Base-by-base conservation (phyloP, 371 early-diverging fungal species). In the Apophysomyces trapeziformis region DNA sequence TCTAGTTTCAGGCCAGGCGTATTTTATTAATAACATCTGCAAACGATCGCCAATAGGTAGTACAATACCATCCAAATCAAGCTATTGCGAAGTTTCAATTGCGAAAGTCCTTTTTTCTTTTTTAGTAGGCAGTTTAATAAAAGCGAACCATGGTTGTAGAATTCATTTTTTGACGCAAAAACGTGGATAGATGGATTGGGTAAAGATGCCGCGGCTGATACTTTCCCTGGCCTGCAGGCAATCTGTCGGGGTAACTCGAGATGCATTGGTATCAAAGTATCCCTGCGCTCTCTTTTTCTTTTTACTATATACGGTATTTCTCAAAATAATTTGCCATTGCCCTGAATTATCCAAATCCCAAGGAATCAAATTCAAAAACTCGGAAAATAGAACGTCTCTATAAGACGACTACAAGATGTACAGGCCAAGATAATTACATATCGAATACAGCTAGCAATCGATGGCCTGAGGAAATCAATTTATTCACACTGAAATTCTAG, bases 171-270 rank as follows among this genome's bases (percentile, higher is more conserved):
- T 50, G 21, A 11, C 11, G 11, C 54, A 18, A 50, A 50, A 50
- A 50, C 54, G 54, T 50, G 54, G 54, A 50, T 18, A 26, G 21
- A 50, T 50, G 54, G 21, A 50, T 50, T 50, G 32, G 32, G 54
- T 18, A 50, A 50, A 2, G 9, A 9, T 50, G 21, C 54, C 54
- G 54, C 54, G 54, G 54, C 7, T 21, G 11, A 26, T 11, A n/a
- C n/a, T 21, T 21, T 21, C 54, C 54, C 54, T 50, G 54, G 21
- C 21, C 8, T 41, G 41, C 54, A 50, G n/a, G n/a, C 54, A 7
- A 18, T 50, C 21, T 50, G 16, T 50, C 21, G 54, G 54, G 54
- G 7, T 26, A 1, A 26, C 32, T 18, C 54, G 6, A 26, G 54
- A n/a, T 50, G 54, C 54, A 50, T 50, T 18, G 21, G 21, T 32